Conservation (phyloP, 2,329 filamentous ascomycete species). For the Trichophaea hybrida region DNA sequence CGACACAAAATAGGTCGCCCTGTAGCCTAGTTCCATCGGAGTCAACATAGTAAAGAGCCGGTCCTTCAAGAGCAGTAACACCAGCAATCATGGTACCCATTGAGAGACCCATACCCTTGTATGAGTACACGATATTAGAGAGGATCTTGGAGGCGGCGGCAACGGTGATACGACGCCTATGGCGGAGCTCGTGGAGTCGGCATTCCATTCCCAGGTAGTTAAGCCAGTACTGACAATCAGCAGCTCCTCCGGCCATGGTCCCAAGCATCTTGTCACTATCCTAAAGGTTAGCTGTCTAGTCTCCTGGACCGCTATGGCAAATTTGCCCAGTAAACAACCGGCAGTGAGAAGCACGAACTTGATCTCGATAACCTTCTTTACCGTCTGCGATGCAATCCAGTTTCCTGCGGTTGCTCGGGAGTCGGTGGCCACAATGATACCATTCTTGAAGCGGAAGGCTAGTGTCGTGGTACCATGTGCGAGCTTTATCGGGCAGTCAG, state of each 20-base stretch:
- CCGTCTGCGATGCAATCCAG: constrained; percentile 99
- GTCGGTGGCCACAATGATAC: constrained; percentile 96
- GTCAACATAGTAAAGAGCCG: constrained; percentile 98
- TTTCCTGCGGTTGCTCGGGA: constrained; percentile 92
- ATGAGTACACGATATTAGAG: constrained; percentile 90
- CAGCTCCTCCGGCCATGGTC: constrained; percentile 96
- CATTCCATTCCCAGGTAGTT: constrained; percentile 98
- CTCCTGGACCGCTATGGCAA: constrained; percentile 65
- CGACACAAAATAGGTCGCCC: constrained; percentile 96
- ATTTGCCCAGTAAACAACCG: too few species aligned
- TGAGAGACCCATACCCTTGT: constrained; percentile 96
- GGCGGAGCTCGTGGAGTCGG: constrained; percentile 93
- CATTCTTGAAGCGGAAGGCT: constrained; percentile 93
- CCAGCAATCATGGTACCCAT: constrained; percentile 99
- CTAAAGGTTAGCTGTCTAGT: constrained; percentile 96
- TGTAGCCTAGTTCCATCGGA: constrained; percentile 83
- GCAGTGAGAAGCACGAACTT: constrained; percentile 49
- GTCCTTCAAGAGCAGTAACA: constrained; percentile 87
- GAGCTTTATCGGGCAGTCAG: constrained; percentile 96
- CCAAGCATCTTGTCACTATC: constrained; percentile 49
- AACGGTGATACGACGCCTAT: constrained; percentile 97
- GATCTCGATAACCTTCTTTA: constrained; percentile 99
- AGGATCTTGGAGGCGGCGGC: constrained; percentile 97
- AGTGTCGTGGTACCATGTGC: constrained; percentile 97
- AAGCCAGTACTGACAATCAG: constrained; percentile 99